These are phyloP conservation scores for Populus davidiana DNA, from an alignment of 345 rosid species.

Conservation along the genomic window DNA sequence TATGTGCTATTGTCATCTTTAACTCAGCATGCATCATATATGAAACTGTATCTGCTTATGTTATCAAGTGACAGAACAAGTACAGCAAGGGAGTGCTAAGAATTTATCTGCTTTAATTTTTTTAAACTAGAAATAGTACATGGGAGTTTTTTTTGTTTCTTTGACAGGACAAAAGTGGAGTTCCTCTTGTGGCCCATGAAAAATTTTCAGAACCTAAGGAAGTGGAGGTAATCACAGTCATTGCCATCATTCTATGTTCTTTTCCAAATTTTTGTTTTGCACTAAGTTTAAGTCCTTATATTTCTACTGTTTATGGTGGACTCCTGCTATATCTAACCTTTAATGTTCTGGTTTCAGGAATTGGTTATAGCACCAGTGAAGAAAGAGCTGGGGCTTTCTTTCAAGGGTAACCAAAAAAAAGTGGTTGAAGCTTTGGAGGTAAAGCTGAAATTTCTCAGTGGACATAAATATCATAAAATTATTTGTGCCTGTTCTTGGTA, in stretches of 20 bases:
- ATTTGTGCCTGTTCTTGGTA: background rate
- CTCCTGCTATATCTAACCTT: background rate
- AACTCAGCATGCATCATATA: background rate
- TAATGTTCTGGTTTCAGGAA: conserved; percentile 48
- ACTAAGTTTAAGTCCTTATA: background rate
- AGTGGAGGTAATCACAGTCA: conserved; percentile 61
- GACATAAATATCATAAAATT: background rate
- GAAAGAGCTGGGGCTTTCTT: conserved; percentile 85
- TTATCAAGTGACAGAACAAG: background rate
- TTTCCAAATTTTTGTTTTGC: background rate
- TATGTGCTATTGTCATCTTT: background rate
- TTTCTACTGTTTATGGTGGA: background rate
- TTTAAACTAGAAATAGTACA: background rate
- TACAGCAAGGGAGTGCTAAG: background rate
- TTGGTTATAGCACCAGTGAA: conserved; percentile 69
- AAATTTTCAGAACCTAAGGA: conserved; percentile 82
- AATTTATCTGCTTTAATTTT: background rate
- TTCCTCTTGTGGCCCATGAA: conserved; percentile 75
- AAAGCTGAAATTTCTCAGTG: conserved; percentile 1
- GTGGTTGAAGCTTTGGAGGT: conserved; percentile 86
- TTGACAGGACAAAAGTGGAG: conserved; percentile 80
- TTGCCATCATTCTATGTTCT: background rate
- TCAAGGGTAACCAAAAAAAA: conserved; percentile 74
- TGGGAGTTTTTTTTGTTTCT: background rate
- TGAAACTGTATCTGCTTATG: background rate